These are phyloP conservation scores for Metschnikowia amazonensis DNA, from an alignment of 805 yeast genomes.

Conservation along the genomic window DNA sequence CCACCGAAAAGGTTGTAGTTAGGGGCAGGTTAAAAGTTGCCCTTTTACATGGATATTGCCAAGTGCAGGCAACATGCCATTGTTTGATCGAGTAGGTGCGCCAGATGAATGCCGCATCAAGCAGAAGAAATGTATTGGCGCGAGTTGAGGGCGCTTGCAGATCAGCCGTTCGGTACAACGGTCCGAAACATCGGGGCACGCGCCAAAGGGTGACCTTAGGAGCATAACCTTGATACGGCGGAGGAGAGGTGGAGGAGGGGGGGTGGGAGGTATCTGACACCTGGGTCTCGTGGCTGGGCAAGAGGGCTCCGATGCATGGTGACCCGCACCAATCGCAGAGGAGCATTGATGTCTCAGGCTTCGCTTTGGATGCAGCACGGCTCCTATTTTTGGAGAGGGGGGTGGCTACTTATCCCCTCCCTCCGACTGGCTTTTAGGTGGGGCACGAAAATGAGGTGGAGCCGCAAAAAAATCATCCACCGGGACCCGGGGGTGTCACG, in stretches of 20 bases:
- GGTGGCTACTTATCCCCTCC: neutral
- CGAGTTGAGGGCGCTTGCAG: slow-evolving; percentile 1
- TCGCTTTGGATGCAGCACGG: neutral
- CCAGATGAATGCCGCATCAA: slow-evolving; percentile 1
- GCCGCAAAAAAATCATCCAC: neutral
- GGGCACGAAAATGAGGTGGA: neutral
- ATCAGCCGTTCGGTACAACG: slow-evolving; percentile 1
- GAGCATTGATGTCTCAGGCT: neutral
- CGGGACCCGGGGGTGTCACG: neutral
- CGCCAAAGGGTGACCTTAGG: neutral
- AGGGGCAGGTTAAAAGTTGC: slow-evolving; percentile 1
- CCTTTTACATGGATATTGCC: neutral
- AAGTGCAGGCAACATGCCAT: neutral
- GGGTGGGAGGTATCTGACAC: no score
- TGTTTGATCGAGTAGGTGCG: slow-evolving; percentile 2
- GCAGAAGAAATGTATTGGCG: neutral
- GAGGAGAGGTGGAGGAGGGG: no score
- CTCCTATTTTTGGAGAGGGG: neutral
- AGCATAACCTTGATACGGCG: neutral
- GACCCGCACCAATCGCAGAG: neutral
- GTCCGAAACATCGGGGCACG: neutral
- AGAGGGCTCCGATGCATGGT: neutral
- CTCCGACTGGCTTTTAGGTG: neutral
- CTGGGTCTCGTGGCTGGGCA: neutral
- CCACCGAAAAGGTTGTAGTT: neutral